A percentile compares a stretch with the other conserved stretches of the same genome.
phyloP scores from a whole-genome alignment of 2,329 filamentous ascomycete genomes.

The Phoma sp. region DNA sequence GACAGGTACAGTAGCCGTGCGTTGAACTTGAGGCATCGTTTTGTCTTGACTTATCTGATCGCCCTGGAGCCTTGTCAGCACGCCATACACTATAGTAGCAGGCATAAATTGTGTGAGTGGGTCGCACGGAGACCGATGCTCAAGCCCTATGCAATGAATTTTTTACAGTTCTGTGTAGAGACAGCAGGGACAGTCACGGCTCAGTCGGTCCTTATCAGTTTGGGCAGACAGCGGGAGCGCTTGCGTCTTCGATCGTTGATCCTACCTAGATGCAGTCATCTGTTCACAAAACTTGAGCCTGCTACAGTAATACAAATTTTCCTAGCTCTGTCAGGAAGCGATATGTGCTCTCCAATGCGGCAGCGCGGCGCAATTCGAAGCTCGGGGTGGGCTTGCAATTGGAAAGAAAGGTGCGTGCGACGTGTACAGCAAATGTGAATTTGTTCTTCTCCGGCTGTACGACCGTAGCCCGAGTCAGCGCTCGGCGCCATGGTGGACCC shows the following conservation, averaged over 20 bases:
- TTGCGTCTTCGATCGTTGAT: no score
- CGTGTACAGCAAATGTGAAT: background rate
- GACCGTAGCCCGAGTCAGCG: slow-evolving; percentile 1
- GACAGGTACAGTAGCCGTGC: background rate
- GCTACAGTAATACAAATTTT: no score
- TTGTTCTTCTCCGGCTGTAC: slow-evolving; percentile 1
- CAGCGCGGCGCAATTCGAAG: background rate
- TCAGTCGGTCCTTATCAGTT: no score
- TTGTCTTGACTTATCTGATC: slow-evolving; percentile 7
- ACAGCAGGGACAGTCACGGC: no score
- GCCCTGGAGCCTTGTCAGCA: slow-evolving; percentile 5
- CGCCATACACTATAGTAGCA: background rate
- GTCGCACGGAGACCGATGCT: no score
- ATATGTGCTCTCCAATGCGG: slow-evolving; percentile 9
- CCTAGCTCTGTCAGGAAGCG: slow-evolving; percentile 1
- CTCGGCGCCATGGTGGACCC: slow-evolving; percentile 3
- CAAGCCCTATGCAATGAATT: no score
- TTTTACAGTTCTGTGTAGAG: no score
- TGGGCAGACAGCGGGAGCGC: no score
- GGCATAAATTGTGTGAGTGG: no score
- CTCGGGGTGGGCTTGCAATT: background rate
- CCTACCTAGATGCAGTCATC: no score
- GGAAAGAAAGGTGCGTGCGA: background rate
- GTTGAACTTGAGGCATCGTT: background rate
- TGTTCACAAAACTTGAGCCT: no score